A percentile compares a stretch with the other conserved stretches of the same genome.
phyloP scores from a whole-genome alignment of 495 filamentous ascomycete genomes.

The Zalerion maritima region DNA sequence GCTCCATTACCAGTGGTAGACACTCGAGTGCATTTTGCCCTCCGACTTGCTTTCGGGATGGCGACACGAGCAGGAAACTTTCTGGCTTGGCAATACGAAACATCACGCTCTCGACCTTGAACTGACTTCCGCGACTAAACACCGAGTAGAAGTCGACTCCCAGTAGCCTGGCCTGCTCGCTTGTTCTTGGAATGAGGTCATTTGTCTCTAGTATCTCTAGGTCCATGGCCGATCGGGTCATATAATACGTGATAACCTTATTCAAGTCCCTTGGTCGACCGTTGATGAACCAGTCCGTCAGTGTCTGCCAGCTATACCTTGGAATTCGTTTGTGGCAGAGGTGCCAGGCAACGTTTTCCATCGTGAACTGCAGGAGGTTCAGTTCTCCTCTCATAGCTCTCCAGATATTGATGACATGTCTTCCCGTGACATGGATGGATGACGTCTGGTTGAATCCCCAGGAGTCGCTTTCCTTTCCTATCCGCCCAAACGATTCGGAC shows the following conservation, averaged over 20 bases:
- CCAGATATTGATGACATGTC: conserved; percentile 97
- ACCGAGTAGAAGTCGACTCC: conserved; percentile 95
- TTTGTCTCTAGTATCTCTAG: conserved; percentile 85
- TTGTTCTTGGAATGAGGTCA: conserved; percentile 76
- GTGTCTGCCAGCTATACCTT: conserved; percentile 61
- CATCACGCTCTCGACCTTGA: conserved; percentile 98
- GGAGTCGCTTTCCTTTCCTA: conserved; percentile 70
- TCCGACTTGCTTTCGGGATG: conserved; percentile 81
- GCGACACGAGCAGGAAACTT: conserved; percentile 81
- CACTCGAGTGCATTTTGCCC: conserved; percentile 92
- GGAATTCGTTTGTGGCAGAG: conserved; percentile 81
- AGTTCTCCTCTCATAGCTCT: conserved; percentile 86
- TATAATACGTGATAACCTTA: conserved; percentile 67
- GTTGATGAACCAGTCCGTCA: conserved; percentile 71
- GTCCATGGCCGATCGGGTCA: conserved; percentile 63
- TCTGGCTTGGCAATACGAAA: conserved; percentile 96
- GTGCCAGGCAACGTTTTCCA: conserved; percentile 96
- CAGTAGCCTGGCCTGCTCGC: conserved; percentile 84
- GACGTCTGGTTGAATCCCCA: conserved; percentile 92
- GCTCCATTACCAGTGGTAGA: conserved; percentile 93
- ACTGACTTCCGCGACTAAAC: conserved; percentile 85
- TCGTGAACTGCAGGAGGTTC: conserved; percentile 80
- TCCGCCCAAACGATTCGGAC: conserved; percentile 60
- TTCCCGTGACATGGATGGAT: conserved; percentile 71
- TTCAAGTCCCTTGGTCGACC: conserved; percentile 49